Base-by-base conservation (phyloP, 2,329 filamentous ascomycete species). In the Fusarium abutilonis region DNA sequence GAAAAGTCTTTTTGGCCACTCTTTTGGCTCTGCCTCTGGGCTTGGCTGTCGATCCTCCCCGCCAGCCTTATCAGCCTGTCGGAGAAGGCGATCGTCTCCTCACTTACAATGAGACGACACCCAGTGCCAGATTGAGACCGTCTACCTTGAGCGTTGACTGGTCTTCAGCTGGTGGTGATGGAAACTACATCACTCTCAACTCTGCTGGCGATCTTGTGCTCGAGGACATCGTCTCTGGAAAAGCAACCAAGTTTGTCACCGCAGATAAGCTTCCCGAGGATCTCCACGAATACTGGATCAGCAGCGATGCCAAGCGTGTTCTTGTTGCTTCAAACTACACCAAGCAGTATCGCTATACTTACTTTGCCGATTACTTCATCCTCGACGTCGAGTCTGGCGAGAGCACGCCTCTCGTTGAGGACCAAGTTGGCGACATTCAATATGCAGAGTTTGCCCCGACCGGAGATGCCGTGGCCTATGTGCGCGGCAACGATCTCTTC, bases 321-420 rank as follows among this genome's bases (percentile, higher is more conserved):
- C 75, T 90, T 15, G 86, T 87, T 75, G 80, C 87, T 1, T 81
- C 85, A 50, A 90, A 90, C 68, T 82, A 85, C 71, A 90, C 85
- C 13, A 88, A 89, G 73, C 83, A 88, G 71, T 90, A 90, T 68
- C 84, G 88, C 2, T 77, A 89, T 74, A 88, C 87, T 6, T 90
- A 87, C 74, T 87, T 86, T 70, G 83, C 88, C 31, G 82, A 90
- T 70, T 91, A 90, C 72, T 81, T 85, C 40, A 76, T 91, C 17
- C 81, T 88, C 42, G 83, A 90, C 61, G 81, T 89, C 10, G 78
- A 78, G n/a, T 83, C 80, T 0, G 85, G 85, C 21, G 72, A 82
- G 51, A 76, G 82, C 1, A 78, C 79, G 4, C 80, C 87, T 0
- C 77, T 91, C 0, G 82, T 87, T 1, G 75, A 80, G 0, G 83